Base-by-base conservation (phyloP, 2,329 filamentous ascomycete genomes). In the Talaromyces sp. region DNA sequence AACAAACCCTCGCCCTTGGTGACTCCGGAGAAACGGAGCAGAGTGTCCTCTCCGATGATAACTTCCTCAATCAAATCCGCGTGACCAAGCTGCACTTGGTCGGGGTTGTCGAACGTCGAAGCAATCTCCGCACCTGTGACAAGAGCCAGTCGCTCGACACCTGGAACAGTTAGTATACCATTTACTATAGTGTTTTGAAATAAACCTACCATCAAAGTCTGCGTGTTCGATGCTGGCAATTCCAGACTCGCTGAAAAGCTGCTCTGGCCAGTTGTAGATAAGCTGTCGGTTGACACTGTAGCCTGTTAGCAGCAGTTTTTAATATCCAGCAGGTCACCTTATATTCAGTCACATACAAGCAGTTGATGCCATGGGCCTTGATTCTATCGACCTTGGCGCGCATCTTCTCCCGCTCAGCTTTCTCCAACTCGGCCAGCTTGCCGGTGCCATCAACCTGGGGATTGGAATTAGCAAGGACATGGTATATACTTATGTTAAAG, bases 241-340 rank as follows among this genome's bases (percentile, higher is more conserved):
- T 65, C 95, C 95, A 7, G 93, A 94, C 76, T 99, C 95, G 40
- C 94, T 92, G 74, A 99, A 99, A 54, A 99, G 89, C 80, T 99
- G 95, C 79, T 99, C 95, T 5, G 95, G 95, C 95, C 95, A 99
- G 84, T 99, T 99, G 85, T 99, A 99, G 81, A 99, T 99, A 66
- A 99, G 87, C 78, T 99, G 95, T 69, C 95, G 85, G 85, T 99
- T 99, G 78, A 99, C 96, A 79, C 61, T 62, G 18, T 4, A 33
- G 27, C 18, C 2, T 14, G 28, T 31, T 27, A 52, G n/a, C 16
- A 47, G 3, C 18, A 7, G 18, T n/a, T 9, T 14, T 12, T n/a
- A 40, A 40, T 40, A 8, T 33, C 31, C 31, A 9, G 5, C 5
- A 36, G 12, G 12, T 14, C 5, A 14, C 36, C 14, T 40, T 40